These are phyloP conservation scores for Sonneratia caseolaris DNA, from an alignment of 345 rosid genomes.

Conservation along the genomic window DNA sequence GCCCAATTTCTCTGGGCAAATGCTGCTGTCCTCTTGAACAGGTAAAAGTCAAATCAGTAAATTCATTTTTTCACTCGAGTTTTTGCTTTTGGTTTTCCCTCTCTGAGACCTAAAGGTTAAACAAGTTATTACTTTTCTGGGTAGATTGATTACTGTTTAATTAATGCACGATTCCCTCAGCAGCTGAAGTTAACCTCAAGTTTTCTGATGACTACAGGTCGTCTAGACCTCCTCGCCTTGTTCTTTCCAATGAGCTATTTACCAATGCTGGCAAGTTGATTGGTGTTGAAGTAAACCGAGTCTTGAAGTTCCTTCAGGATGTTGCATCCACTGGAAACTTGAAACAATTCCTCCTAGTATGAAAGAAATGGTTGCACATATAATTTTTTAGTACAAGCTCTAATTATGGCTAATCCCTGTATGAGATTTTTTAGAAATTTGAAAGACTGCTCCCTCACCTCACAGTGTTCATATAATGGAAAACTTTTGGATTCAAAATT, in stretches of 20 bases:
- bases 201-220: constrained; percentile 34
- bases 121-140: neutral
- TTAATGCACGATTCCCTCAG: neutral
- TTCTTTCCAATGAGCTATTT: constrained; percentile 67
- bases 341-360: constrained; percentile 72
- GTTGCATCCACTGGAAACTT: constrained; percentile 59
- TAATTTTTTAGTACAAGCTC: neutral
- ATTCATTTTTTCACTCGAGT: neutral
- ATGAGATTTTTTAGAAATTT: neutral
- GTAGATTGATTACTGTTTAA: neutral
- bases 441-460: neutral
- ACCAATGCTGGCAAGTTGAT: constrained; percentile 47
- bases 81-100: neutral
- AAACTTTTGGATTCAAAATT: neutral
- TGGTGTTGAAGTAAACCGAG: constrained; percentile 60
- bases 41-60: constrained; percentile 22
- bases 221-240: constrained; percentile 61
- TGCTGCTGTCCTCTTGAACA: constrained; percentile 56
- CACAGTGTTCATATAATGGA: neutral
- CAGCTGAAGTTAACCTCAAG: neutral
- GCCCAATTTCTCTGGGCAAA: constrained; percentile 79
- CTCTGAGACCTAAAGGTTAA: neutral
- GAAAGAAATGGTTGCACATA: constrained; percentile 3
- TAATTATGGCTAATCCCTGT: neutral
- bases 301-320: constrained; percentile 64